Conservation (phyloP, 352 stramenopile genomes). For the Phytophthora podocarpi region DNA sequence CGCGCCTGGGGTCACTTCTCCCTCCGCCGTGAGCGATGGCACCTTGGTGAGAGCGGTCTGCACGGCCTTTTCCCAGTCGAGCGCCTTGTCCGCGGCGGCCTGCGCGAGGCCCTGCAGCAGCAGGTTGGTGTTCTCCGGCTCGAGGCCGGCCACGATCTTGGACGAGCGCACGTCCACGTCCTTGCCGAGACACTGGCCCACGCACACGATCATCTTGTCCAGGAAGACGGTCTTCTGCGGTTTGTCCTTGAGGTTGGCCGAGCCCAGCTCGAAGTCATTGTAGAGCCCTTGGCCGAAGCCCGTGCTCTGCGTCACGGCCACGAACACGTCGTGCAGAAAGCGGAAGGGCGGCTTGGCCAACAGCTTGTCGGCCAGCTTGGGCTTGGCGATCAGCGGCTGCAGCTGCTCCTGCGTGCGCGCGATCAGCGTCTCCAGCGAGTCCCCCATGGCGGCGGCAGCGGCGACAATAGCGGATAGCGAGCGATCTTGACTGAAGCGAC, state of each 20-base stretch:
- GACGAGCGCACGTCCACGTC: constrained; percentile 77
- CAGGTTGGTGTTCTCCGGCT: constrained; percentile 87
- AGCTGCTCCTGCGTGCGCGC: constrained; percentile 84
- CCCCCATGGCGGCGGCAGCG: constrained; percentile 55
- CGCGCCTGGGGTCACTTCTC: constrained; percentile 25
- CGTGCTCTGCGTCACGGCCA: constrained; percentile 81
- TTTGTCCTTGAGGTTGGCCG: constrained; percentile 88
- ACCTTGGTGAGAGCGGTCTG: constrained; percentile 67
- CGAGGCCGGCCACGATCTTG: constrained; percentile 87
- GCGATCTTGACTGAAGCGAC: constrained; percentile 20
- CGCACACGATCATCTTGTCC: constrained; percentile 89
- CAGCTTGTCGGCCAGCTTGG: constrained; percentile 95
- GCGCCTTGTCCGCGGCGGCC: constrained; percentile 56
- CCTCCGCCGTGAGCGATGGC: constrained; percentile 64
- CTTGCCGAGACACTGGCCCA: constrained; percentile 61
- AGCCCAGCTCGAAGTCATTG: constrained; percentile 79
- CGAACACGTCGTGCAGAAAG: constrained; percentile 96
- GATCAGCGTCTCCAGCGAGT: constrained; percentile 72
- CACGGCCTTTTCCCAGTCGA: constrained; percentile 74
- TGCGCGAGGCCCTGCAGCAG: constrained; percentile 74
- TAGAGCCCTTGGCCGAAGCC: constrained; percentile 90
- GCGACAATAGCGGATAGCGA: too few relatives aligned
- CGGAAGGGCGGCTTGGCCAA: constrained; percentile 96
- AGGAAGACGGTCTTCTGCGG: constrained; percentile 85
- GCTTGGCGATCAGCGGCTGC: constrained; percentile 91